Evolutionary conservation across 129 eudicot genomes (phyloP), one percentile per base, ranked within the genome.

Genomic region (Logfia minima): DNA sequence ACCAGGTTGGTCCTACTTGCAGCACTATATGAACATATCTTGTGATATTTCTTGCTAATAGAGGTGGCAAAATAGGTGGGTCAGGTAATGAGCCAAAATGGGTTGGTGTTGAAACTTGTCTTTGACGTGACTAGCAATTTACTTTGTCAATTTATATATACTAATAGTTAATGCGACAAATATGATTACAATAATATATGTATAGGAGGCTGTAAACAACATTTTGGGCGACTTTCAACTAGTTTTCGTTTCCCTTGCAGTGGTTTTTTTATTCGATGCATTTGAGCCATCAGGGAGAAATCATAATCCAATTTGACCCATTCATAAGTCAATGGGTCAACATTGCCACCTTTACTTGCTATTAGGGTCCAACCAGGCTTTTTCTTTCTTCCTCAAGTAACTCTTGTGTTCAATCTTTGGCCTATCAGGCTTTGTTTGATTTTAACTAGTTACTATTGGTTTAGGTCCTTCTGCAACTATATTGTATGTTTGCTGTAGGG

Each of bases 401-500:
- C 55, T 1, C 1, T 11, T 14, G 55, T 48, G 55, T n/a, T 48
- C 55, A 48, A 48, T 48, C 55, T 48, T 48, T 48, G 55, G 55
- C n/a, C 6, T 48, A 67, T 52, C 39, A 32, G 68, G 51, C 10
- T 52, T 5, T 60, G 53, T 60, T 69, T 43, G 45, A 52, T 22
- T 24, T 65, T 68, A 68, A 70, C 60, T 75, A 59, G 64, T 81
- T 56, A 55, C 61, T 65, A 23, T 51, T 32, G 18, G 60, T 82
- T 18, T 80, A 95, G 97, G 99, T 95, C 81, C 88, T 95, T 88
- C 70, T 92, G 53, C 99, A 95, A 85, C 61, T 88, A 17, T 88
- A 75, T 83, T 41, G 84, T 80, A 85, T 95, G 96, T 91, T 88
- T 78, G 68, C 96, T 0, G 95, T 95, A 78, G 85, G 85, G 83